Evolutionary conservation across 1,284 basidiomycete genomes (phyloP), one percentile per base, ranked within the genome.

Genomic region (Cryptococcus sp.): DNA sequence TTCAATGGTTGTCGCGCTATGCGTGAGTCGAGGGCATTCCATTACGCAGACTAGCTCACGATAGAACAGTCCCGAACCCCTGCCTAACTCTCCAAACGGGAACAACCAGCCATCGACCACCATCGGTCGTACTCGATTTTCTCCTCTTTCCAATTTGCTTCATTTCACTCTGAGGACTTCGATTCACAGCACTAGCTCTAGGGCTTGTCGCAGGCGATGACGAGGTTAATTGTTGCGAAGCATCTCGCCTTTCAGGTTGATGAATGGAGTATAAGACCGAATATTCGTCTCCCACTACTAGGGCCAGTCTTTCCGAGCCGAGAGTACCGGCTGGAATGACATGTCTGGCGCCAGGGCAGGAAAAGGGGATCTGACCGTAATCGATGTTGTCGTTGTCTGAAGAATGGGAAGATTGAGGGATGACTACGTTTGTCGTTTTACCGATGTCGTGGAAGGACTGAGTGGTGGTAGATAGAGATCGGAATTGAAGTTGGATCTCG

Each of bases 401-500:
- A 4, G 58, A 24, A 49, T 48, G 52, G 22, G 52, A 21, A 18
- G 46, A 49, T 81, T 84, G 34, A 77, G 80, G 43, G 72, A 68
- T 23, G 71, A 72, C n/a, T 79, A 85, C 44, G 85, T 78, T 61
- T 83, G 84, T 49, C 63, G 63, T 4, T n/a, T 54, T 34, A 1
- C 57, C 56, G 4, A 69, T 49, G 23, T 70, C 63, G 23, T 56
- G 62, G 36, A 72, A 70, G 0, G 60, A 36, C 45, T 83, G 83
- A 0, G 82, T 77, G 22, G 84, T 72, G 21, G 86, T 77, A 48
- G 84, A 84, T 2, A 85, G 72, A 16, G 79, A 78, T 46, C 81
- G 78, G 44, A 82, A 77, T 62, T 84, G 81, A 61, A 91, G 83
- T 14, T 83, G 69, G 55, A 87, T 81, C 4, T 59, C 61, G 40